Conservation (phyloP, 345 rosid species). For the Gossypium ekmanianum region DNA sequence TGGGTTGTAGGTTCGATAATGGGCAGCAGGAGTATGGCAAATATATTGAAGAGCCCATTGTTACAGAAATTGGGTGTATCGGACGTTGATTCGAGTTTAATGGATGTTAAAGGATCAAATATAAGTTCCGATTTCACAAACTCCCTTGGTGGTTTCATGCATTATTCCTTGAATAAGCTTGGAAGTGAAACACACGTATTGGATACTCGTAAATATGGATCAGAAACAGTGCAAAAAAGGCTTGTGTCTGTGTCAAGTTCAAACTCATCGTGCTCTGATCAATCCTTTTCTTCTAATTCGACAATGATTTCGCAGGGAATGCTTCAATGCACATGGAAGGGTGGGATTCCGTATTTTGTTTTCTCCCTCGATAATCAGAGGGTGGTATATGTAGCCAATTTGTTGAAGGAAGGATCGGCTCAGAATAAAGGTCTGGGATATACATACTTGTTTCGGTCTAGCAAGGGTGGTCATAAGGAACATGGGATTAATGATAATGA, state of each 20-base stretch:
- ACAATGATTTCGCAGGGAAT: slow-evolving; percentile 55
- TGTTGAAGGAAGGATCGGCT: slow-evolving; percentile 37
- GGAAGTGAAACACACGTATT: slow-evolving; percentile 20
- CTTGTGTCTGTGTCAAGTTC: slow-evolving; percentile 45
- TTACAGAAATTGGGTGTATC: slow-evolving; percentile 38
- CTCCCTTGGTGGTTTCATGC: slow-evolving; percentile 38
- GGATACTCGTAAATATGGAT: slow-evolving; percentile 23
- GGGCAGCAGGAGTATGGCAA: slow-evolving; percentile 69
- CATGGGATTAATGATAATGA: slow-evolving; percentile 30
- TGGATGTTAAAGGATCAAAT: slow-evolving; percentile 34
- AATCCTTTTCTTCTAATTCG: slow-evolving; percentile 41
- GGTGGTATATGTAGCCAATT: slow-evolving; percentile 57
- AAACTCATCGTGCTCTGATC: slow-evolving; percentile 54
- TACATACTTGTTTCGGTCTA: slow-evolving; percentile 54
- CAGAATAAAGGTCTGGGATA: slow-evolving; percentile 36
- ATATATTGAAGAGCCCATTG: slow-evolving; percentile 57
- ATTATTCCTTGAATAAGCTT: slow-evolving; percentile 27
- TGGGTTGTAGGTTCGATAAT: slow-evolving; percentile 64
- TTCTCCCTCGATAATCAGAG: slow-evolving; percentile 71
- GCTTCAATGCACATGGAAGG: slow-evolving; percentile 73
- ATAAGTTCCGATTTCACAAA: slow-evolving; percentile 30
- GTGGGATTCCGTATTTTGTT: slow-evolving; percentile 63
- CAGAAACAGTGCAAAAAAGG: slow-evolving; percentile 29
- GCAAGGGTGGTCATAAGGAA: slow-evolving; percentile 38
- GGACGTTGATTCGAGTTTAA: slow-evolving; percentile 30